Evolutionary conservation across 371 early-diverging fungal genomes (phyloP), one percentile per base, ranked within the genome.

Genomic region (Mucor lusitanicus): DNA sequence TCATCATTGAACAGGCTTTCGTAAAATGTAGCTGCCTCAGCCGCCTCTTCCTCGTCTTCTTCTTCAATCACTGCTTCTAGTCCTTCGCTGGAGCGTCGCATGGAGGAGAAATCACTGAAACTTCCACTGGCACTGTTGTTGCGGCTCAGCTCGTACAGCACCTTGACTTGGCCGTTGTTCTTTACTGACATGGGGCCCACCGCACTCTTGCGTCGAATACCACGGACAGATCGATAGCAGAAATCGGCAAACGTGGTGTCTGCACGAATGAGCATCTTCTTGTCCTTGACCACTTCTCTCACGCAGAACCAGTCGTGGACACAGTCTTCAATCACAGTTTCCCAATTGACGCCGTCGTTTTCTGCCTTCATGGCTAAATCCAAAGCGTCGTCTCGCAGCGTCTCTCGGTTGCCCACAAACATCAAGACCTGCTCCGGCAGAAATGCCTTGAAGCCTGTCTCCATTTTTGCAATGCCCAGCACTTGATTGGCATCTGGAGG

Each of bases 221-320:
- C 37, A n/a, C 68, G 57, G 17, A 79, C 68, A 23, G 71, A 55
- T 8, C 73, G 65, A 60, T 76, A 76, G 35, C 76, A 76, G 57
- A 78, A 81, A 27, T 78, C 76, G 8, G 78, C 78, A 66, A 79
- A 77, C 0, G 60, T 70, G 3, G 30, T 58, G 59, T 79, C 78
- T 17, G 78, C 79, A 12, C 74, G 60, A n/a, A 68, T 71, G 23
- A 75, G 30, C 13, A 77, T 68, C 7, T 66, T 33, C 56, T 74
- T 74, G 50, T 82, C 80, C 64, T 77, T 77, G 33, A 82, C 79
- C 1, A 79, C 77, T 64, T 82, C 82, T 15, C 79, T 66, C 1
- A 82, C 74, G 59, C 75, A 75, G 60, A 82, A 82, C 82, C 82
- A 82, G 55, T 82, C 78, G 60, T 82, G 80, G 1, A 79, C 80